Percentiles rank a stretch among this genome's conserved stretches.
Conservation (phyloP, 805 yeast genomes). For the Metschnikowia borealis region DNA sequence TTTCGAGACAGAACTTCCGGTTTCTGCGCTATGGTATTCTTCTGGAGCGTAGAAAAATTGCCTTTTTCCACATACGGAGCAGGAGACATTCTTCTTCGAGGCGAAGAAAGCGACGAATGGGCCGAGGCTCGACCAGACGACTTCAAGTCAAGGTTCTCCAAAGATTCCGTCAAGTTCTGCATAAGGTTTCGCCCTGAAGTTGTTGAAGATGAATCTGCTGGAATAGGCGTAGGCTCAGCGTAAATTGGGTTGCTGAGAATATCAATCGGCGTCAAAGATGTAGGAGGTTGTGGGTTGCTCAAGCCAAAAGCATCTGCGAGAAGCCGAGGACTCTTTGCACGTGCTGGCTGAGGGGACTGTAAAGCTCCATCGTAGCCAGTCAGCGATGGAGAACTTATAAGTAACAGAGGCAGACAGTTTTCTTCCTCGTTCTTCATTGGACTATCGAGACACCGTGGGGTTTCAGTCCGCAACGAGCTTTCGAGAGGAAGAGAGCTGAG, state of each 20-base stretch:
- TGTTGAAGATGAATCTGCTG: background rate
- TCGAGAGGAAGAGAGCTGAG: background rate
- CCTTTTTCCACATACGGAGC: constrained; percentile 42
- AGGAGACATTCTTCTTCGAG: constrained; percentile 57
- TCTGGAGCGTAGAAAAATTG: constrained; percentile 60
- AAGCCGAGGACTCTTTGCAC: background rate
- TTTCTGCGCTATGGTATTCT: constrained; percentile 33
- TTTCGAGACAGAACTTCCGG: constrained; percentile 16
- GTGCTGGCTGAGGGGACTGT: constrained; percentile 1
- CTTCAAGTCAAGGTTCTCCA: constrained; percentile 27
- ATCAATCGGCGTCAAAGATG: constrained; percentile 1
- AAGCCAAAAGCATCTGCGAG: background rate
- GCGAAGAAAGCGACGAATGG: constrained; percentile 41
- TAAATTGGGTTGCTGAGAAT: constrained; percentile 1
- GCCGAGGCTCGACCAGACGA: constrained; percentile 20
- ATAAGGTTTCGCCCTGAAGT: constrained; percentile 2
- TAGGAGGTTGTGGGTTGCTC: background rate
- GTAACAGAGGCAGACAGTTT: constrained; percentile 1
- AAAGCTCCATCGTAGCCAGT: background rate
- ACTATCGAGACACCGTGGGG: background rate
- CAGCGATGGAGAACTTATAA: background rate
- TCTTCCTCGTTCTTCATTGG: background rate
- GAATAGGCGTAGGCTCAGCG: constrained; percentile 12
- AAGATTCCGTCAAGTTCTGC: constrained; percentile 23
- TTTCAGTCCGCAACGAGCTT: background rate